Evolutionary conservation across 768 basidiomycete species (phyloP), one percentile per base, ranked within the genome.

Genomic region (Postia placenta): DNA sequence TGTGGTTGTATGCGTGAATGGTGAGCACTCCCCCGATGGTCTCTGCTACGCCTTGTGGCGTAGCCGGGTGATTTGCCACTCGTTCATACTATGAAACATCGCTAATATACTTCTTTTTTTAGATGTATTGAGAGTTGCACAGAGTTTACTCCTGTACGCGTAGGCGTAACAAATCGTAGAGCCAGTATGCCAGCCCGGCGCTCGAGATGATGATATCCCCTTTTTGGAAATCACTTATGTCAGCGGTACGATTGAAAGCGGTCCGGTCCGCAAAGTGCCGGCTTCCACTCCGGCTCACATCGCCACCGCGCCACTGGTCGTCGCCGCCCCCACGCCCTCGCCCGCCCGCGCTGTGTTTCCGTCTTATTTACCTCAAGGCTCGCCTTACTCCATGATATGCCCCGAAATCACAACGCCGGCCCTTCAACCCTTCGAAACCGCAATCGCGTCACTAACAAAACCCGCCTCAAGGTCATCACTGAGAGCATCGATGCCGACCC

Each of bases 371-470:
- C 57, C 61, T 59, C 54, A 53, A 58, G 67, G 64, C 69, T 64
- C 72, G 70, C 65, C 53, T 57, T 60, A 65, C 74, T 83, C 82
- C 83, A 87, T 88, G 85, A 85, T 67, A 89, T 89, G 87, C 86
- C 86, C 78, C 86, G 86, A 63, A 83, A 81, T 69, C 82, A 80
- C 61, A 80, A 80, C 69, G 69, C 83, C 72, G 83, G 80, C 69
- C 79, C 84, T 59, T 83, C 87, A 52, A 80, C 85, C 57, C 84
- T 87, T 71, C 71, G 89, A 68, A 89, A 89, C 64, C 84, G 88
- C 69, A 90, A 89, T 71, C 83, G 88, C 66, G 85, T 92, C 72
- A 92, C 87, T 66, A 90, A 92, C 74, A 92, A 92, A 76, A 89
- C 87, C 60, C 82, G 88, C 53, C 86, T 92, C 64, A 87, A 80